phyloP scores from a whole-genome alignment of 2,329 filamentous ascomycete species.

The Aspergillus flavus region DNA sequence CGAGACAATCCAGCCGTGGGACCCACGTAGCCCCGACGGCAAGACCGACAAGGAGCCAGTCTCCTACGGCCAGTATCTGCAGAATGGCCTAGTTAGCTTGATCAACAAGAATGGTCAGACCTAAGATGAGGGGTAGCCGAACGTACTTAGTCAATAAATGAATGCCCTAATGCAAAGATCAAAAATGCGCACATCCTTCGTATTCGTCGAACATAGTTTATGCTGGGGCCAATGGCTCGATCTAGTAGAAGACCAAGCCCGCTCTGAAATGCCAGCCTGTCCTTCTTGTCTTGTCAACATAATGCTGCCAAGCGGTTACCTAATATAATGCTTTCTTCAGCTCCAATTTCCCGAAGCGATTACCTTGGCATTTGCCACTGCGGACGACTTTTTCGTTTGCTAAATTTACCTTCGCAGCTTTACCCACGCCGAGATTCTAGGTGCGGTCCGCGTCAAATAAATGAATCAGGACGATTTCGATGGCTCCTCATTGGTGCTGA shows the following conservation, averaged over 20 bases:
- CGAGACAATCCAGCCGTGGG: background rate
- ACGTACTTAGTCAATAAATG: background rate
- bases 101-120: background rate
- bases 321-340: background rate
- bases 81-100: background rate
- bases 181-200: background rate
- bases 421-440: background rate
- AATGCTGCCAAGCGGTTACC: background rate
- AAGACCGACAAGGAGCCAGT: background rate
- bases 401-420: background rate
- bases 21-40: background rate
- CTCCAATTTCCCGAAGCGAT: background rate
- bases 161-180: background rate
- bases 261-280: background rate
- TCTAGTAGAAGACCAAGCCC: background rate
- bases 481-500: background rate
- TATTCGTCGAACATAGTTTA: background rate
- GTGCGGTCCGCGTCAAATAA: background rate
- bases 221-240: background rate
- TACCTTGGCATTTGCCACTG: background rate
- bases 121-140: background rate
- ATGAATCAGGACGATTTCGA: background rate
- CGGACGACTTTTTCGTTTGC: background rate
- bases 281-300: background rate
- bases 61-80: background rate